Percentiles rank a stretch among this genome's conserved stretches.
Conservation (phyloP, 2,329 filamentous ascomycete genomes). For the Cladosporium sp. region DNA sequence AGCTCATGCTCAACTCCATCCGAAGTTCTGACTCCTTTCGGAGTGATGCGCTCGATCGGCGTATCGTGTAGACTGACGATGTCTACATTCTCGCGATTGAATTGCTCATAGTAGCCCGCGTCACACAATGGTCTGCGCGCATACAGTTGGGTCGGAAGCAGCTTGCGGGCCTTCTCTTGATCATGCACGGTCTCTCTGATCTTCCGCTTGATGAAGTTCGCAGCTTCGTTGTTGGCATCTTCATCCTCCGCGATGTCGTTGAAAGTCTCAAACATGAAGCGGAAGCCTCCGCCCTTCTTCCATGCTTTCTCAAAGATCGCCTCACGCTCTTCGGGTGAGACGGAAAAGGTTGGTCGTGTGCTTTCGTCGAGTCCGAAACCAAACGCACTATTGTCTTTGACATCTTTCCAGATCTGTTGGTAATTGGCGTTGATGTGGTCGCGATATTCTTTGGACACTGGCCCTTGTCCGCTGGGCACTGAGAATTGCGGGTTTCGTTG, state of each 20-base stretch:
- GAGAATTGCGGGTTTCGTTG: slow-evolving; percentile 37
- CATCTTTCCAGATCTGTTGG: slow-evolving; percentile 40
- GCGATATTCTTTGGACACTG: slow-evolving; percentile 29
- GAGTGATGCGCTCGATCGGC: slow-evolving; percentile 48
- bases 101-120: slow-evolving; percentile 39
- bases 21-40: slow-evolving; percentile 28
- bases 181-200: slow-evolving; percentile 45
- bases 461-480: slow-evolving; percentile 32
- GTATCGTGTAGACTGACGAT: slow-evolving; percentile 37
- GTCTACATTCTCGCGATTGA: slow-evolving; percentile 32
- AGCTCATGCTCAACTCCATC: slow-evolving; percentile 31
- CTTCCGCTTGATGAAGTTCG: slow-evolving; percentile 49
- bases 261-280: slow-evolving; percentile 42
- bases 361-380: slow-evolving; percentile 36
- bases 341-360: slow-evolving; percentile 22
- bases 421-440: slow-evolving; percentile 32
- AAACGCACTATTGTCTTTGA: slow-evolving; percentile 50
- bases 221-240: slow-evolving; percentile 56
- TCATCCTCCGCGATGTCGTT: slow-evolving; percentile 44
- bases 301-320: slow-evolving; percentile 34
- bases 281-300: slow-evolving; percentile 37
- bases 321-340: slow-evolving; percentile 29
- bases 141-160: slow-evolving; percentile 65
- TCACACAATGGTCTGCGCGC: slow-evolving; percentile 65
- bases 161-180: slow-evolving; percentile 56